Evolutionary conservation across 352 stramenopile genomes (phyloP).

Genomic region (Pythium chondricola): DNA sequence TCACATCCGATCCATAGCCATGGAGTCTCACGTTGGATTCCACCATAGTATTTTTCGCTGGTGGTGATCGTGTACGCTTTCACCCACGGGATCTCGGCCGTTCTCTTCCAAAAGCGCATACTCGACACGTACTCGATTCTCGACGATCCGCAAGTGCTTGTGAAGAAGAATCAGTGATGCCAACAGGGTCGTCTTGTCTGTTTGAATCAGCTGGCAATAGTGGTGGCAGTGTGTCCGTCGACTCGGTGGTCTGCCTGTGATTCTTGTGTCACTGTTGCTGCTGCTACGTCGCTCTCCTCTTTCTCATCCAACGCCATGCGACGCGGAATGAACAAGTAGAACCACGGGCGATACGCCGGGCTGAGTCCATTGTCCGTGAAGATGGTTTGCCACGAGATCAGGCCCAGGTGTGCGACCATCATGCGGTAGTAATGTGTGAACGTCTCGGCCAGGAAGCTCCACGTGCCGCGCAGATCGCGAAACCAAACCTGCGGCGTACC

Average conservation of each 20-base stretch:
- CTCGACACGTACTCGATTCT: constrained; percentile 17
- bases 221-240: no score
- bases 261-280: neutral
- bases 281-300: constrained; percentile 4
- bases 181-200: no score
- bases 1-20: neutral
- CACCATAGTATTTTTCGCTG: constrained; percentile 15
- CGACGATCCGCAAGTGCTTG: constrained; percentile 10
- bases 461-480: constrained; percentile 40
- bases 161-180: constrained; percentile 15
- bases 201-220: no score
- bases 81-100: constrained; percentile 1
- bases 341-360: constrained; percentile 64
- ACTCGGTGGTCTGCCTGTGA: no score
- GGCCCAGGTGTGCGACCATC: constrained; percentile 70
- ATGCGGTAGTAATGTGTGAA: constrained; percentile 81
- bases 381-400: constrained; percentile 70
- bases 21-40: neutral
- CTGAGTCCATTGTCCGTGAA: constrained; percentile 61
- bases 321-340: constrained; percentile 71
- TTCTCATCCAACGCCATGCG: constrained; percentile 51
- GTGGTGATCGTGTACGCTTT: constrained; percentile 18
- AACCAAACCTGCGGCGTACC: constrained; percentile 60
- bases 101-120: constrained; percentile 17
- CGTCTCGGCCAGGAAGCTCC: constrained; percentile 62